phyloP scores from a whole-genome alignment of 805 yeast species.

The Zygoascus tannicola region DNA sequence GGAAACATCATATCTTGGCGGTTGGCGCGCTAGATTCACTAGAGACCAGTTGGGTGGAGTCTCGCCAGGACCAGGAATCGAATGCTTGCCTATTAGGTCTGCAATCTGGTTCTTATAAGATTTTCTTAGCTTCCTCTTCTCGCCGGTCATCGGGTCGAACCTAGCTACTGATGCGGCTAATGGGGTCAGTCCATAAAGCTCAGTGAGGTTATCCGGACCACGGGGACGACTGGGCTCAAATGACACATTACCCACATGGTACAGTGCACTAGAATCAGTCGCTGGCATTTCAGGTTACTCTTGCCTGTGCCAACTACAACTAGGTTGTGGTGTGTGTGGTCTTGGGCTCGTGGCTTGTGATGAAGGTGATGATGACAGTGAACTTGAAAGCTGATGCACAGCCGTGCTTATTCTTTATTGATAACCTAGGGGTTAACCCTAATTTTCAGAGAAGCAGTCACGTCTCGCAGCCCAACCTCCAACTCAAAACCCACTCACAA shows the following conservation, averaged over 20 bases:
- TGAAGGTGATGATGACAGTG: too few species aligned
- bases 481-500: background rate
- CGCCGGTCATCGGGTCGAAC: constrained; percentile 76
- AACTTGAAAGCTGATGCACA: too few species aligned
- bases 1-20: constrained; percentile 12
- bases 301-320: too few species aligned
- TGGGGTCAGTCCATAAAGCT: constrained; percentile 55
- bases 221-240: constrained; percentile 28
- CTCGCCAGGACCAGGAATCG: constrained; percentile 27
- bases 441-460: background rate
- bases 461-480: too few species aligned
- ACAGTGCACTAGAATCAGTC: background rate
- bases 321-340: too few species aligned
- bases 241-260: constrained; percentile 6
- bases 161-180: constrained; percentile 79
- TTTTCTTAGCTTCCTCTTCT: constrained; percentile 86
- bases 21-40: constrained; percentile 20
- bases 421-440: too few species aligned
- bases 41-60: constrained; percentile 17
- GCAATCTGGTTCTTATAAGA: constrained; percentile 88
- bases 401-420: too few species aligned
- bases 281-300: too few species aligned
- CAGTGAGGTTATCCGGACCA: constrained; percentile 63
- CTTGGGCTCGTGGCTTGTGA: background rate
- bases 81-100: constrained; percentile 62